Evolutionary conservation across 169 alveolate genomes (phyloP).

Genomic region (Plasmodium reichenowi): DNA sequence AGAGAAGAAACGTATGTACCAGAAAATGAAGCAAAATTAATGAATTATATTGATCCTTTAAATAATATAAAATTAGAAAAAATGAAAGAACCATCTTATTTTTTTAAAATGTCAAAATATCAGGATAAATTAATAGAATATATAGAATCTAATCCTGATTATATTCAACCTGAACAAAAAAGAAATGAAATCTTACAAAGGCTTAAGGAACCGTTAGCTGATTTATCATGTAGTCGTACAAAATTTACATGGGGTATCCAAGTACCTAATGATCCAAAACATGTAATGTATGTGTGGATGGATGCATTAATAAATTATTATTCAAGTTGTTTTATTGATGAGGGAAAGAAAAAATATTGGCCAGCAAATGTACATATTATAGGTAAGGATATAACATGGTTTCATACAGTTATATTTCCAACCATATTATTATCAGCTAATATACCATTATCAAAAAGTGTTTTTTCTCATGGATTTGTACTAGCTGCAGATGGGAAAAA

Average conservation of each 20-base stretch:
- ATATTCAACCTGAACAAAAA: constrained; percentile 88
- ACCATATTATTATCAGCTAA: constrained; percentile 90
- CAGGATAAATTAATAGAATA: constrained; percentile 85
- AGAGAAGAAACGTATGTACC: constrained; percentile 94
- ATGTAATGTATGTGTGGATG: constrained; percentile 97
- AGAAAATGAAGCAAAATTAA: constrained; percentile 91
- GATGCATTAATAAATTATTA: constrained; percentile 94
- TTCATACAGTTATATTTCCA: constrained; percentile 93
- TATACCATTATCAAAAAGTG: constrained; percentile 89
- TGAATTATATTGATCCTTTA: constrained; percentile 89
- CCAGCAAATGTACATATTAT: constrained; percentile 85
- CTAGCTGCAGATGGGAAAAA: constrained; percentile 94
- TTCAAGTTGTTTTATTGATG: constrained; percentile 83
- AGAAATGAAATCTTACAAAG: constrained; percentile 87
- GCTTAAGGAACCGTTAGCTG: constrained; percentile 89
- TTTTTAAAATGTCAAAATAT: constrained; percentile 92
- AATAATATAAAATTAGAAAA: constrained; percentile 87
- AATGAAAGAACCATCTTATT: constrained; percentile 92
- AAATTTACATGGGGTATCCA: constrained; percentile 95
- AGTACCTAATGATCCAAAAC: constrained; percentile 87
- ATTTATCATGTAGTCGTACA: constrained; percentile 91
- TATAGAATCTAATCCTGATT: constrained; percentile 84
- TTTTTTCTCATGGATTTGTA: constrained; percentile 95
- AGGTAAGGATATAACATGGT: constrained; percentile 95
- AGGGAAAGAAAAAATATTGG: constrained; percentile 80